Base-by-base conservation (phyloP, 805 yeast genomes). In the Ogataea pilisensis region DNA sequence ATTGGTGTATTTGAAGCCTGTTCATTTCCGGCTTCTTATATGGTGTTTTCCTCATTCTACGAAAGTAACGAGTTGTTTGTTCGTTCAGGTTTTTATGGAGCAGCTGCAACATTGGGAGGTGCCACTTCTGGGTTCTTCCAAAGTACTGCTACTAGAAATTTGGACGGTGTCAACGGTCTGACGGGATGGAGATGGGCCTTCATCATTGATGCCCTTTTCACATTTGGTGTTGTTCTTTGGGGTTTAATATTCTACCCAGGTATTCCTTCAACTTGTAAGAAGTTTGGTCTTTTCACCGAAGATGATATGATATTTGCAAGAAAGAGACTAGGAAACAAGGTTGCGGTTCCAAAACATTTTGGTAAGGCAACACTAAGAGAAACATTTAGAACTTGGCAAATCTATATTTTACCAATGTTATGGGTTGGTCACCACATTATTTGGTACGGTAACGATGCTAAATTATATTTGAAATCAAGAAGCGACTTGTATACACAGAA, bases 1-100 rank as follows among this genome's bases (percentile, higher is more conserved):
- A 76, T 75, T 46, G 87, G 80, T 5, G 51, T 75, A 8, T 77
- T 78, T 51, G 86, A 81, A 55, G 70, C 80, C 28, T 72, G 77
- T 33, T 75, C 83, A 0, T 79, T 76, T 62, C 83, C 87, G 11
- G 80, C 78, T 12, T 65, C 80, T 46, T 78, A 76, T 50, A 63
- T 79, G 39, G 63, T 71, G 19, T 37, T 51, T 14, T 37, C 46
- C 6, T 39, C 42, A 11, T 51, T 32, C 26, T 44, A 44, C 7
- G 43, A 49, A 2, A 50, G 45, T 5, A 38, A 31, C 1, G 51
- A 51, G 37, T 35, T 50, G 6, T 44, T 50, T 20, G 39, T 30
- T 25, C 37, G 54, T 26, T 43, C 49, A n/a, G 56, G 54, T 1
- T 29, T 45, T 20, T 51, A 48, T 35, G 53, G 51, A 20, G 46